Base-by-base conservation (phyloP, 768 basidiomycete genomes). In the Myochromella boudieri region DNA sequence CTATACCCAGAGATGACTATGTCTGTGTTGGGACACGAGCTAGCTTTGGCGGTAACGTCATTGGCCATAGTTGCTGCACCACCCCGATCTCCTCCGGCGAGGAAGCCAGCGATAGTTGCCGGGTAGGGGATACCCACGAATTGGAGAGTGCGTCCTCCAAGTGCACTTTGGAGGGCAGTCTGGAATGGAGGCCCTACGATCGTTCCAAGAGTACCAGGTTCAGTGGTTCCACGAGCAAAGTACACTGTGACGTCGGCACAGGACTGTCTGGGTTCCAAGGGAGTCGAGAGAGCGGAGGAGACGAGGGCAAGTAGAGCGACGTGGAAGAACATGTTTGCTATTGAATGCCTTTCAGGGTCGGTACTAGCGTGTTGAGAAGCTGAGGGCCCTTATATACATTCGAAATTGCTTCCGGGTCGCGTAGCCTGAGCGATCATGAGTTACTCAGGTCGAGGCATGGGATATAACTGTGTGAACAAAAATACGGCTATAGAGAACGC, bases 111-210 rank as follows among this genome's bases (percentile, higher is more conserved):
- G 18, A 70, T 52, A 20, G 44, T 55, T 1, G 71, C 70, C 0
- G 70, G 53, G 28, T 73, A 73, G 40, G 64, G 42, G 17, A 73
- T 64, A 11, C 70, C 70, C 8, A 58, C 52, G 44, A 74, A 72
- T 14, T 53, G 62, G n/a, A 71, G 55, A 0, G 65, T 55, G 49
- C 55, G 60, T 1, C 59, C 51, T 1, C 58, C 64, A 8, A 72
- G 46, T 1, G 64, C 63, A 5, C 46, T 40, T 34, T 52, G 48
- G 11, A 73, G 60, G 0, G 66, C 68, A 0, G 57, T 12, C 34
- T 59, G 48, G 57, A 74, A 65, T 12, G 64, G 66, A 7, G 70
- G 70, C 3, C 70, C 71, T 15, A 72, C 68, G 34, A 69, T 48
- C 8, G 56, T 51, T 8, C 70, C 70, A 24, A 71, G 62, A 6